Evolutionary conservation across 495 filamentous ascomycete genomes (phyloP).

Genomic region (Talaromyces proteolyticus): DNA sequence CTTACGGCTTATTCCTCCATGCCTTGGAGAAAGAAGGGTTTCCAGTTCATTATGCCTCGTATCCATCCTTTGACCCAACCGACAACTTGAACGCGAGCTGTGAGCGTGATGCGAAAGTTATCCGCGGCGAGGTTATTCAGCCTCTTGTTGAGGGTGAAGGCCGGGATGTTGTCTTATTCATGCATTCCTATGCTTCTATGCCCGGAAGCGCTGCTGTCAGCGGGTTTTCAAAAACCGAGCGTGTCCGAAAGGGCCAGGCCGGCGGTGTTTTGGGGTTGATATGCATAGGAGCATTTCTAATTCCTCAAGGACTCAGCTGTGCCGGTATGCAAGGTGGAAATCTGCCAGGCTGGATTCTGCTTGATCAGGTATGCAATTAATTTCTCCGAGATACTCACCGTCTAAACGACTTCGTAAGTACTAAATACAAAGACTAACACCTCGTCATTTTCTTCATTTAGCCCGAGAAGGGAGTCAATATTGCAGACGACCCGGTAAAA

Average conservation of each 20-base stretch:
- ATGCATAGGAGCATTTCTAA: conserved; percentile 21
- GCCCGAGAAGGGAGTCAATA: conserved; percentile 14
- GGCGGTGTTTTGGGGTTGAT: conserved; percentile 24
- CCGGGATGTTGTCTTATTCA: conserved; percentile 18
- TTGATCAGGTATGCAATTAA: conserved; percentile 15
- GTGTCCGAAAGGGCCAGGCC: conserved; percentile 11
- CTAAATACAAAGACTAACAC: not conserved
- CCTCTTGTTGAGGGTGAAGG: conserved; percentile 18
- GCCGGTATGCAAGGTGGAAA: conserved; percentile 19
- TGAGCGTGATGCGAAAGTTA: conserved; percentile 11
- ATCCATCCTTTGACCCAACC: conserved; percentile 17
- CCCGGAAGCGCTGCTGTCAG: conserved; percentile 19
- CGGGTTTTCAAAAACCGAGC: conserved; percentile 12
- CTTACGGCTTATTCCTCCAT: conserved; percentile 16
- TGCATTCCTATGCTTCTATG: conserved; percentile 29
- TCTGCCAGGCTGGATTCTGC: conserved; percentile 19
- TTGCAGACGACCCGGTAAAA: conserved; percentile 13
- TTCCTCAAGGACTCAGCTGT: conserved; percentile 20
- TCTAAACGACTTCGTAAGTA: not conserved
- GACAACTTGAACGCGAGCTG: conserved; percentile 13
- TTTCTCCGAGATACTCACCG: not conserved
- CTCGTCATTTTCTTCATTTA: not conserved
- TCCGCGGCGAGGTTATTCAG: conserved; percentile 8
- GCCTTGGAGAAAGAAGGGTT: conserved; percentile 13
- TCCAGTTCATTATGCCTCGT: conserved; percentile 10